Percentiles rank a stretch among this genome's conserved stretches.
These are phyloP conservation scores for Nicotiana benthamiana DNA, from an alignment of 257 asterid species.

Conservation along the genomic window DNA sequence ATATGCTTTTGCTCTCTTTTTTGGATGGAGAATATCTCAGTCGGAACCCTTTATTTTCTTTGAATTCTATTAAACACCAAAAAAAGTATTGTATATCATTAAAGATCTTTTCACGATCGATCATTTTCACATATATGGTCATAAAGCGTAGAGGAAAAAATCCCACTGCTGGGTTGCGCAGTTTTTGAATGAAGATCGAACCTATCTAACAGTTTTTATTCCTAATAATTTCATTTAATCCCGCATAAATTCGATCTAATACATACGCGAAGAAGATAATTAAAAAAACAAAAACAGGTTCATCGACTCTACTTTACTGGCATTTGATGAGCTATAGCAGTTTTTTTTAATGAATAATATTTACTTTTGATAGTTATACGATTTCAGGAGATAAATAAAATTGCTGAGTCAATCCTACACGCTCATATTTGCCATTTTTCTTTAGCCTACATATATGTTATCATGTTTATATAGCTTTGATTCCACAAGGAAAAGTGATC, in stretches of 20 bases:
- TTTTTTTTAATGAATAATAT: no score
- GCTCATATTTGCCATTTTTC: background rate
- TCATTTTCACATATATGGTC: background rate
- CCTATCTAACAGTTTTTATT: no score
- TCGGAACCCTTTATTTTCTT: background rate
- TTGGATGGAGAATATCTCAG: background rate
- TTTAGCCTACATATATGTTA: background rate
- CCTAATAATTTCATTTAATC: no score
- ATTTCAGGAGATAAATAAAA: no score
- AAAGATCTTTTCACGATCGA: background rate
- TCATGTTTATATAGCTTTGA: background rate
- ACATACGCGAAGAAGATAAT: background rate
- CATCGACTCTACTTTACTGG: background rate
- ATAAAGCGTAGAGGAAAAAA: background rate
- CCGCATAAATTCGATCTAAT: no score
- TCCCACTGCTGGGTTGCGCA: background rate
- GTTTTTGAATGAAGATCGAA: background rate
- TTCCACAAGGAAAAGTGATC: background rate
- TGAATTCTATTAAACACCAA: background rate
- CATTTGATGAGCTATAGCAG: no score
- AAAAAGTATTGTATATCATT: no score
- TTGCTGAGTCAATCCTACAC: background rate
- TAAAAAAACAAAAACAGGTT: background rate
- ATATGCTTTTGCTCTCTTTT: background rate
- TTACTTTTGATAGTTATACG: no score